These are phyloP conservation scores for Xerocomellus intermedius DNA, from an alignment of 768 basidiomycete genomes.

Conservation along the genomic window DNA sequence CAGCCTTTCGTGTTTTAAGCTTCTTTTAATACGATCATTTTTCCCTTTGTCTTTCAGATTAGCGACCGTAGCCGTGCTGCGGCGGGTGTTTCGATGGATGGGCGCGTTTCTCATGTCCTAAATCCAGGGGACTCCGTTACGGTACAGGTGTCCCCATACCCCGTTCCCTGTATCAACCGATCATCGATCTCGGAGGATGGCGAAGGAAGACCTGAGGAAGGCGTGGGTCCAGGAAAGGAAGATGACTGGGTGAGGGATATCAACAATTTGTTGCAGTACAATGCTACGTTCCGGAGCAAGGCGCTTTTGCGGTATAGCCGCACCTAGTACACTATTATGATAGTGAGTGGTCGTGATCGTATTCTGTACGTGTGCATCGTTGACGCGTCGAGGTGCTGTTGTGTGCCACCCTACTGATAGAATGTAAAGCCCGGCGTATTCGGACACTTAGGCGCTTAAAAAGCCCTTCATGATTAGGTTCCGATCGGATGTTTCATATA, in stretches of 20 bases:
- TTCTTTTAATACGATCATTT: too few relatives aligned
- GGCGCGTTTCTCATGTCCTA: constrained; percentile 78
- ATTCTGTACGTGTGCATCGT: background rate
- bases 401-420: background rate
- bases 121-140: constrained; percentile 83
- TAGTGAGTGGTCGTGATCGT: constrained; percentile 11
- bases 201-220: constrained; percentile 50
- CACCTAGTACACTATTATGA: constrained; percentile 22
- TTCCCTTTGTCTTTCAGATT: constrained; percentile 48
- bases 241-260: constrained; percentile 98
- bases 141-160: constrained; percentile 81
- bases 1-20: background rate
- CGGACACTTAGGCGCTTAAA: background rate
- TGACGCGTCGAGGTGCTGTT: background rate
- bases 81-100: constrained; percentile 92
- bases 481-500: constrained; percentile 1
- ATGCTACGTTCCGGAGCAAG: constrained; percentile 90
- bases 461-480: background rate
- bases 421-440: background rate
- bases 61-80: constrained; percentile 82
- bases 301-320: constrained; percentile 75
- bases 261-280: constrained; percentile 92
- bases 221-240: constrained; percentile 75
- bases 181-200: constrained; percentile 65
- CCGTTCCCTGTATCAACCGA: constrained; percentile 91